A percentile compares a stretch with the other conserved stretches of the same genome.
Conservation (phyloP, 1,284 basidiomycete genomes). For the Leccinum fuscescens region DNA sequence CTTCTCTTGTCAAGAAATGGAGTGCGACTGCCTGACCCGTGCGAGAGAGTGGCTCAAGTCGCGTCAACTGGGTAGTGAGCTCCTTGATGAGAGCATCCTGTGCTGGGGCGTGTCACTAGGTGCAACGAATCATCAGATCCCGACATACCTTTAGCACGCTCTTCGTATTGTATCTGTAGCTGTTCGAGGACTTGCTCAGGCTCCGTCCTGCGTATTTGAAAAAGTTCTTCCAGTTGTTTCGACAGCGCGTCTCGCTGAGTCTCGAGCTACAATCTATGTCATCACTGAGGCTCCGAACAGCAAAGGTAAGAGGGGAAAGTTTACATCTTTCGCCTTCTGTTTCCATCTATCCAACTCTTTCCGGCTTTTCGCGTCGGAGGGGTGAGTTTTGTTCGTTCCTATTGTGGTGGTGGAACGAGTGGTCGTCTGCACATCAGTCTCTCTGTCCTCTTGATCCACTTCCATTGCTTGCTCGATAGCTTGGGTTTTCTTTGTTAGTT, state of each 20-base stretch:
- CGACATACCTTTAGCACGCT: constrained; percentile 47
- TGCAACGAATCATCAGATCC: not conserved
- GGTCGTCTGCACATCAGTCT: constrained; percentile 5
- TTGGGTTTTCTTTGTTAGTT: constrained; percentile 6
- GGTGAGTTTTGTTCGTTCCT: constrained; percentile 14
- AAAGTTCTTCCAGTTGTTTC: constrained; percentile 55
- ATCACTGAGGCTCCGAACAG: not conserved
- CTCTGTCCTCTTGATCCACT: constrained; percentile 7
- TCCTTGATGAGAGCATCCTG: constrained; percentile 57
- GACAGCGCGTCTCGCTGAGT: constrained; percentile 48
- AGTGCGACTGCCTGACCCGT: constrained; percentile 50
- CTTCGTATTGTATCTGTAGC: constrained; percentile 48
- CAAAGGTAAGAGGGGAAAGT: not conserved
- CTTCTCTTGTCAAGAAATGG: constrained; percentile 69
- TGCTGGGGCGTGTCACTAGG: constrained; percentile 38
- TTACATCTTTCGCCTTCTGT: constrained; percentile 29
- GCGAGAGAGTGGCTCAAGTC: constrained; percentile 51
- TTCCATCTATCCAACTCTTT: constrained; percentile 35
- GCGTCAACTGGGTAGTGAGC: constrained; percentile 52
- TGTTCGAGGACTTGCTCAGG: constrained; percentile 54
- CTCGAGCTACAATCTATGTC: constrained; percentile 36
- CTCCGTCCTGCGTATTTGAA: constrained; percentile 58
- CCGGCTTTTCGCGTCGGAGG: constrained; percentile 13
- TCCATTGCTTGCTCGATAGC: constrained; percentile 20
- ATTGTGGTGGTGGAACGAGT: constrained; percentile 1